Evolutionary conservation across 2,329 filamentous ascomycete genomes (phyloP), one percentile per base, ranked within the genome.

Genomic region (Curvularia hawaiiensis): DNA sequence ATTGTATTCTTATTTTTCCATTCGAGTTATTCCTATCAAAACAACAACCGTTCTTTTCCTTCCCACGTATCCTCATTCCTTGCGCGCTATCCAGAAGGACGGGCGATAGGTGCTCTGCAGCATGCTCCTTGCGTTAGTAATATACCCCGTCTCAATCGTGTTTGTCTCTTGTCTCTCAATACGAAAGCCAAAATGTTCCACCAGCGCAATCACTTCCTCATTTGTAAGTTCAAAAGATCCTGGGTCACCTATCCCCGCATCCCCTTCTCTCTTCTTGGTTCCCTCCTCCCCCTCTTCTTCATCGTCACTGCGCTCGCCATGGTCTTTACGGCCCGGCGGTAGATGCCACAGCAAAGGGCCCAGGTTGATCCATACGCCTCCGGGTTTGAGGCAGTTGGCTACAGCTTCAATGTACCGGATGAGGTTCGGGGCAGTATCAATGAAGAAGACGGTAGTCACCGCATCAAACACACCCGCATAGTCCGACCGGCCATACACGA

Each of bases 281-380:
- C n/a, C n/a, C n/a, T n/a, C 62, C 6, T 61, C 22, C 5, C 2
- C 41, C 50, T 24, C 60, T 52, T 61, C 60, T 16, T 48, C 46
- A 1, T 57, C 52, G 9, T 50, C 45, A 38, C 35, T 18, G 3
- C 16, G 35, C 35, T 38, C 35, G 16, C 50, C 35, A 3, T 31
- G 14, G 20, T 50, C 50, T 48, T 46, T 49, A 41, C 88, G 84
- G 64, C 92, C 89, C 73, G 96, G 92, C 74, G 96, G 92, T 74
- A 96, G 98, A 75, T 99, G 96, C 95, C 95, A 99, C 40, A 98
- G 80, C 53, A 99, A 78, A 0, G 95, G 95, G 0, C 95, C 95
- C 24, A 96, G 80, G 70, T 99, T 99, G 71, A 97, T 84, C 81
- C 96, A 90, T 4, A 96, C 69, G 0, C 95, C 95, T 26, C 90